Evolutionary conservation across 768 basidiomycete genomes (phyloP).

Genomic region (Lentinula boryana): DNA sequence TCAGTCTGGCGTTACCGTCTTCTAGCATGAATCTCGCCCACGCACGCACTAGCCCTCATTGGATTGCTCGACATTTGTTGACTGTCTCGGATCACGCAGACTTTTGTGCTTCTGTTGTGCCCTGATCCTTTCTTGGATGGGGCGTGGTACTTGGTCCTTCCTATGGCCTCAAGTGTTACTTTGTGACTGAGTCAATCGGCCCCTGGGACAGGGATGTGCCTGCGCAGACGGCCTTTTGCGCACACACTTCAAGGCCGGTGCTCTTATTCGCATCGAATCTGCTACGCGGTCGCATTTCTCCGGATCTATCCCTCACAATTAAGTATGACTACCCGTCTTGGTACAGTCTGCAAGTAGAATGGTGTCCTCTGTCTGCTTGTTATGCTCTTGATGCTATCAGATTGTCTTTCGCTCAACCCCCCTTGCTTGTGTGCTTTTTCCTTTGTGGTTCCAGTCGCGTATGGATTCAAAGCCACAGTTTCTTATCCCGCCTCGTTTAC

Average conservation of each 20-base stretch:
- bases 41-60: not conserved
- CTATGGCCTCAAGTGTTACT: not conserved
- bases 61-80: not conserved
- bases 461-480: too few species aligned
- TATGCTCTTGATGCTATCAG: not conserved
- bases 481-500: too few species aligned
- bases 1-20: slow-evolving; percentile 81
- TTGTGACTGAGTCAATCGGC: not conserved
- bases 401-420: not conserved
- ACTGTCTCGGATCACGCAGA: not conserved
- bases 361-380: not conserved
- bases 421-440: not conserved
- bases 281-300: not conserved
- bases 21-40: slow-evolving; percentile 30
- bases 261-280: not conserved
- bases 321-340: not conserved
- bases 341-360: not conserved
- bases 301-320: not conserved
- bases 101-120: not conserved
- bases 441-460: not conserved
- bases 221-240: not conserved
- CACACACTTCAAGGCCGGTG: not conserved
- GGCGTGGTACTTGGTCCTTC: not conserved
- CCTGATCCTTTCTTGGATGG: not conserved
- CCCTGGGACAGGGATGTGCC: not conserved